phyloP scores from a whole-genome alignment of 768 basidiomycete genomes.

The Dictyophora rubrovolvata region DNA sequence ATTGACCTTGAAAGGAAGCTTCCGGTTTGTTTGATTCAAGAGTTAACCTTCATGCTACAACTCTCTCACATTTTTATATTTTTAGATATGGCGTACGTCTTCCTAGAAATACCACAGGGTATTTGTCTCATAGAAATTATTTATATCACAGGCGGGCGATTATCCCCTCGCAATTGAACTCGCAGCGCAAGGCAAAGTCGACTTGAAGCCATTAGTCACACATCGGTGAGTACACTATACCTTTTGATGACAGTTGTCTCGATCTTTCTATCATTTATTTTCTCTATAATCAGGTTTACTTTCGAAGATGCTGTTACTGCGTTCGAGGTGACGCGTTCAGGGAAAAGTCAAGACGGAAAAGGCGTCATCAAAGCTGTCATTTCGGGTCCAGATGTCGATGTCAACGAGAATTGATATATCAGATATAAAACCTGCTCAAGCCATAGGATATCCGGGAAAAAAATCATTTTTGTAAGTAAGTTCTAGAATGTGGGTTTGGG shows the following conservation, averaged over 20 bases:
- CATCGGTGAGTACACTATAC: constrained; percentile 49
- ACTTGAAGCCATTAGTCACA: constrained; percentile 82
- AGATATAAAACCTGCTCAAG: neutral
- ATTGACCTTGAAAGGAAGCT: constrained; percentile 77
- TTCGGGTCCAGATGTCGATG: constrained; percentile 59
- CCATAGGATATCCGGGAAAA: neutral
- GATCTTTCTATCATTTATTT: neutral
- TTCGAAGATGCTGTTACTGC: constrained; percentile 74
- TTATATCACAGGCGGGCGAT: constrained; percentile 53
- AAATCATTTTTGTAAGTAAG: neutral
- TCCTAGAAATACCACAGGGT: neutral
- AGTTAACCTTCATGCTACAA: neutral
- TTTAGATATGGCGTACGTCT: constrained; percentile 17
- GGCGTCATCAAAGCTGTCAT: constrained; percentile 86
- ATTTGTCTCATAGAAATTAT: constrained; percentile 1
- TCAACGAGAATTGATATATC: constrained; percentile 30
- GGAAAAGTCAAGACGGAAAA: constrained; percentile 80
- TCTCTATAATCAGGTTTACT: constrained; percentile 37
- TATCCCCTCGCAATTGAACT: constrained; percentile 81
- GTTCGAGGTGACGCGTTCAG: constrained; percentile 69
- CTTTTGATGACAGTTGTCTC: neutral
- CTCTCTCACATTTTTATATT: neutral
- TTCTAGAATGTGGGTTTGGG: no score
- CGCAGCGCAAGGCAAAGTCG: constrained; percentile 69
- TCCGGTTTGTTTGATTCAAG: constrained; percentile 69